These are phyloP conservation scores for Trametes villosa DNA, from an alignment of 768 basidiomycete genomes.

Conservation along the genomic window DNA sequence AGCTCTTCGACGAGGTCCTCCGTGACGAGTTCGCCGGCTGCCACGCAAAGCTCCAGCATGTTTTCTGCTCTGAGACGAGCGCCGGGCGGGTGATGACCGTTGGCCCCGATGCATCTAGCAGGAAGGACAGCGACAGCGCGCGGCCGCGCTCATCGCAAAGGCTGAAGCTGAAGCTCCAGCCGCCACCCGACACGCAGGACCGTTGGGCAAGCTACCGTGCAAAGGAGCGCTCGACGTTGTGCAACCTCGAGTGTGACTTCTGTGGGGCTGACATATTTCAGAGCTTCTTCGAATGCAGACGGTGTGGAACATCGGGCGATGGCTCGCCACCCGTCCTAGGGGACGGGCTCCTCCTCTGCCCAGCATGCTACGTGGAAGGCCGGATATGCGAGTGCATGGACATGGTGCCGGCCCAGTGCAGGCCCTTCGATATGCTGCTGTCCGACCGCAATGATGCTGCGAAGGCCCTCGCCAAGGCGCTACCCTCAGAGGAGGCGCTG, in stretches of 20 bases:
- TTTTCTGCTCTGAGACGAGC: conserved; percentile 6
- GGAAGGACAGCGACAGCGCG: too few relatives aligned
- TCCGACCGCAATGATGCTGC: conserved; percentile 46
- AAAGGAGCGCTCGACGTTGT: conserved; percentile 17
- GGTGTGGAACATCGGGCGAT: conserved; percentile 37
- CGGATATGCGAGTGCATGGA: conserved; percentile 64
- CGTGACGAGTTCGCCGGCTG: conserved; percentile 27
- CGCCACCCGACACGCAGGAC: neutral
- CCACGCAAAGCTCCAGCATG: conserved; percentile 23
- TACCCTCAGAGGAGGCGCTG: neutral
- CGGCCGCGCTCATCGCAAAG: neutral
- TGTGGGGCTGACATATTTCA: conserved; percentile 84
- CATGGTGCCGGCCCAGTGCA: conserved; percentile 67
- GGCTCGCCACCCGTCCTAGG: conserved; percentile 30
- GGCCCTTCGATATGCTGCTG: conserved; percentile 52
- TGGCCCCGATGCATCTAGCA: neutral
- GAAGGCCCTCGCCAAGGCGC: conserved; percentile 25
- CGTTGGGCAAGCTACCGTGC: conserved; percentile 17
- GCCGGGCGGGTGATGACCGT: neutral
- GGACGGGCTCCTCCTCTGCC: conserved; percentile 60
- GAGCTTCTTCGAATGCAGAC: conserved; percentile 73
- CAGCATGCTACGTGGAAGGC: conserved; percentile 78
- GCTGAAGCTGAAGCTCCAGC: neutral
- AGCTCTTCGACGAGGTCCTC: conserved; percentile 31
- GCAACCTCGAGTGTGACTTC: conserved; percentile 66